Percentiles rank a stretch among this genome's conserved stretches.
Conservation (phyloP, 768 basidiomycete species). For the Lactifluus pinguis region DNA sequence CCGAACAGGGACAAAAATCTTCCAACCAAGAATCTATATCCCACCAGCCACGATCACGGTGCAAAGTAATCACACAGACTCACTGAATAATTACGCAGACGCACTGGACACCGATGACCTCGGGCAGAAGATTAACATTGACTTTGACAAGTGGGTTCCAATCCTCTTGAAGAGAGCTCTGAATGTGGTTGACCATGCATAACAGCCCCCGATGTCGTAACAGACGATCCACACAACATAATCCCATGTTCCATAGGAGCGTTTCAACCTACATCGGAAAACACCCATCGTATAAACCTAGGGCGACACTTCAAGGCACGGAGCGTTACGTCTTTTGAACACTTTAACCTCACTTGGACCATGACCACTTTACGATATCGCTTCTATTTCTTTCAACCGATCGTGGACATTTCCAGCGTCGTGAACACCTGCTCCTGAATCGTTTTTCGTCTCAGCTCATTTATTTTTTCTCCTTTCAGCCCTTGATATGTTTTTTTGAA, state of each 20-base stretch:
- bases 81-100: background rate
- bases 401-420: too few relatives aligned
- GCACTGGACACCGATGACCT: constrained; percentile 22
- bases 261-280: background rate
- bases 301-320: background rate
- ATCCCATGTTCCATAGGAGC: background rate
- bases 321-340: background rate
- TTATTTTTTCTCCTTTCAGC: too few relatives aligned
- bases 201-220: background rate
- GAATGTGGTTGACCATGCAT: background rate
- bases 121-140: constrained; percentile 44
- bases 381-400: too few relatives aligned
- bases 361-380: too few relatives aligned
- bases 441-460: too few relatives aligned
- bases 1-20: background rate
- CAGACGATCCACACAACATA: background rate
- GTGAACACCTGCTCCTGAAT: too few relatives aligned
- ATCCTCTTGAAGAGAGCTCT: background rate
- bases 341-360: too few relatives aligned
- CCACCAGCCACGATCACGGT: background rate
- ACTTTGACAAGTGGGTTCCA: constrained; percentile 39
- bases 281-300: background rate
- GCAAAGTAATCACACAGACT: background rate
- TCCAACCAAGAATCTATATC: background rate
- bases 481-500: too few relatives aligned